Base-by-base conservation (phyloP, 2,329 filamentous ascomycete species). In the Pseudogymnoascus sp. region DNA sequence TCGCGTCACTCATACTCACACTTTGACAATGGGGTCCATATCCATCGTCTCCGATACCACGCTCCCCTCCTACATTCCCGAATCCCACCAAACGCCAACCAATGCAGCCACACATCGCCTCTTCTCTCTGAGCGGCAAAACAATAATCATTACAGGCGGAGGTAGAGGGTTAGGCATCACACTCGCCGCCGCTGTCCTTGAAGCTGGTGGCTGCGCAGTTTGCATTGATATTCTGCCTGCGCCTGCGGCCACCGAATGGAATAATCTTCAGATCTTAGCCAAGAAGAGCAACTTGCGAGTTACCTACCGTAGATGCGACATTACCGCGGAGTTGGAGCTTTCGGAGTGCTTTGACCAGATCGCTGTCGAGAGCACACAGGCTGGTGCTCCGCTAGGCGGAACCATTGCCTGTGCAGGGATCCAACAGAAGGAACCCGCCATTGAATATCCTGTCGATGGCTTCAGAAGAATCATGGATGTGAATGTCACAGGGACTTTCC, bases 401-500 rank as follows among this genome's bases (percentile, higher is more conserved):
- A 42, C 39, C 9, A 74, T 82, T 61, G 78, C 78, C 5, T 80
- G 78, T 62, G 79, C 80, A 11, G 80, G 79, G 19, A 79, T 82
- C 39, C 77, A 80, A 65, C 77, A 80, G 64, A 76, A 77, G 67
- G 70, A 76, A 1, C 74, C 77, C 1, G 79, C 79, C 1, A 65
- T 80, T 38, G 78, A 80, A 8, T 81, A 80, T 61, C 74, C 76
- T 3, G 70, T 75, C 25, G 71, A 86, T 72, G 83, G 84, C 71
- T 90, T 85, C 75, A 78, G 84, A 67, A 81, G 85, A 74, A 85
- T 91, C 72, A 79, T 91, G 69, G 78, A 86, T 69, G 83, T 89
- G 66, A 89, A 92, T 75, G 78, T 89, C 71, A 88, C 81, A 23
- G 88, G 88, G n/a, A 84, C 82, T 25, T 87, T 86, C 74, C 79